A percentile compares a stretch with the other conserved stretches of the same genome.
These are phyloP conservation scores for Nicotiana obtusifolia DNA, from an alignment of 257 asterid species.

Conservation along the genomic window DNA sequence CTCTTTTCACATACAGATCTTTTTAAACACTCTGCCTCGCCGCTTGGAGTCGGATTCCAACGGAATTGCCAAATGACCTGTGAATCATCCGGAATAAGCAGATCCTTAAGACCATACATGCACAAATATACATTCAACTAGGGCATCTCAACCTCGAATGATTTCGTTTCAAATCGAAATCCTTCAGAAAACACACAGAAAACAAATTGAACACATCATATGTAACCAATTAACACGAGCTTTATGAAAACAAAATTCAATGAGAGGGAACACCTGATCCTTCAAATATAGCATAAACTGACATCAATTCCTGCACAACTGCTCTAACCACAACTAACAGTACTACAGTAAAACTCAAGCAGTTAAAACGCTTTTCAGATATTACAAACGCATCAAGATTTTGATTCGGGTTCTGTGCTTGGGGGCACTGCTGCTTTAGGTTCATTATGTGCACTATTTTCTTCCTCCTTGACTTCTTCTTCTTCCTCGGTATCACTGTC, in stretches of 20 bases:
- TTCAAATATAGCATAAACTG: neutral
- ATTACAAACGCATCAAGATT: conserved; percentile 16
- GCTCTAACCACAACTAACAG: neutral
- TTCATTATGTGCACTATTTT: conserved; percentile 1
- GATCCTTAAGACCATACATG: no score
- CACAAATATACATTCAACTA: neutral
- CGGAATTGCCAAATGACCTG: no score
- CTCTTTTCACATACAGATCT: no score
- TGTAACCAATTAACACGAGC: neutral
- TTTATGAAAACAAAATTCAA: neutral
- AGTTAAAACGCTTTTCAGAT: neutral
- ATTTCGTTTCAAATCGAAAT: neutral
- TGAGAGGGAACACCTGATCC: neutral
- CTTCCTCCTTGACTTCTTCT: conserved; percentile 21
- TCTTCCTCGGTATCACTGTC: conserved; percentile 30
- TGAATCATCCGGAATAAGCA: no score
- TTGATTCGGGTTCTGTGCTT: conserved; percentile 10
- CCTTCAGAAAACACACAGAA: neutral
- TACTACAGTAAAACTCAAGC: neutral
- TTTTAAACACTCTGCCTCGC: no score
- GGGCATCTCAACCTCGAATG: neutral
- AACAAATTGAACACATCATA: neutral
- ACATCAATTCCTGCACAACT: neutral
- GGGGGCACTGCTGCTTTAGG: conserved; percentile 16
- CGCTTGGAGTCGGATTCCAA: no score